Base-by-base conservation (phyloP, 768 basidiomycete genomes). In the Cystoderma amianthinum region DNA sequence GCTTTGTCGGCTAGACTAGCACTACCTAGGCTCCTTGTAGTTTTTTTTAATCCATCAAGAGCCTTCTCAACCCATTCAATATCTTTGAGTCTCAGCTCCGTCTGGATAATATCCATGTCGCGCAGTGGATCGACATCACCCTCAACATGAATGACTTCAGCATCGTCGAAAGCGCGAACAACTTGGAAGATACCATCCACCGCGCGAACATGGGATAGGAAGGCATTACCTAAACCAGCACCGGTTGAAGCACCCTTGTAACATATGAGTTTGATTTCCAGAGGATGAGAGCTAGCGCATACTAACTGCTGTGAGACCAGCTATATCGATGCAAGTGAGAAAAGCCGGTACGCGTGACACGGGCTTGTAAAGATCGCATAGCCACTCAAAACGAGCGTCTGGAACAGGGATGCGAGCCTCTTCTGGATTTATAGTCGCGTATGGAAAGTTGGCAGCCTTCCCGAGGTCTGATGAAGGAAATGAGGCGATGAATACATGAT, bases 121-220 rank as follows among this genome's bases (percentile, higher is more conserved):
- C 96, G 85, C 28, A 87, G 48, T 9, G 96, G 96, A 63, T 98
- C 75, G 43, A 99, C 93, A 52, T 98, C 96, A 33, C 96, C 96
- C 65, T 98, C 96, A 47, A 98, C 95, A 62, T 99, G 96, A 51
- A 86, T 98, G 59, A 99, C 93, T 53, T 99, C 96, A n/a, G 93
- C 85, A 55, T 99, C 96, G 56, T 98, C 96, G 59, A 99, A 99
- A 4, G 95, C 93, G 39, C 96, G 88, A 43, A 98, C 82, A 47
- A 97, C 84, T 60, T 98, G 96, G 74, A 98, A 99, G 56, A 99
- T 99, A 54, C 96, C 96, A 58, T 99, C 96, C 46, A 98, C 95
- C 7, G 96, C 90, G 43, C 96, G 86, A 32, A 99, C 94, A 59
- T 98, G 92, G 9, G 93, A 94, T 60, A 99, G 68, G 73, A 99